phyloP scores from a whole-genome alignment of 176 grass and related monocot species.

The Tillandsia leiboldiana region DNA sequence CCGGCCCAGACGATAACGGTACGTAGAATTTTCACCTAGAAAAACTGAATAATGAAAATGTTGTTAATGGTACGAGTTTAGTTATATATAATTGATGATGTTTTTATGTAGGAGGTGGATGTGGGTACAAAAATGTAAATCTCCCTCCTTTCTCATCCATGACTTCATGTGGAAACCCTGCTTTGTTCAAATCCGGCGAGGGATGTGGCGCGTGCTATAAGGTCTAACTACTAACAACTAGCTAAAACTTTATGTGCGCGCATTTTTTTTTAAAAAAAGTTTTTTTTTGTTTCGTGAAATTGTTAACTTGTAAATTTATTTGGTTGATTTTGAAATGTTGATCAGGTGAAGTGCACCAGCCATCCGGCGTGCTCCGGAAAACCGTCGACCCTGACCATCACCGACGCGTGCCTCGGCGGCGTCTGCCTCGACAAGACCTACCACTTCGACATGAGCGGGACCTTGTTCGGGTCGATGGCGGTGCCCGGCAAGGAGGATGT shows the following conservation, averaged over 20 bases:
- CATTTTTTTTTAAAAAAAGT: no score
- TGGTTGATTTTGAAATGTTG: no score
- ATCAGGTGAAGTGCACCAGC: constrained; percentile 33
- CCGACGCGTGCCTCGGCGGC: constrained; percentile 27
- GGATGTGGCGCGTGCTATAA: constrained; percentile 55
- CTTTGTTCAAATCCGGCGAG: constrained; percentile 36
- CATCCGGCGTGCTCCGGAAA: constrained; percentile 44
- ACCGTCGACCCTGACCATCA: constrained; percentile 44
- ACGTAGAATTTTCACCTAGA: neutral
- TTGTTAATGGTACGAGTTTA: neutral
- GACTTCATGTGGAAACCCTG: constrained; percentile 47
- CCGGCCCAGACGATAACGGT: constrained; percentile 44
- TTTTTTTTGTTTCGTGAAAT: no score
- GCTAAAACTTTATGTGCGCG: neutral
- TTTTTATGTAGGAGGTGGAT: constrained; percentile 39
- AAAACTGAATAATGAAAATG: neutral
- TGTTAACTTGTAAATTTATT: no score
- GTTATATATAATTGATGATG: neutral
- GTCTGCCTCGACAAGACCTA: constrained; percentile 1
- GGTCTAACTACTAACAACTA: constrained; percentile 1
- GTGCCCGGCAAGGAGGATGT: constrained; percentile 28
- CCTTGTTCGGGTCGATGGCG: constrained; percentile 48
- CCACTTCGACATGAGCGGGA: constrained; percentile 71
- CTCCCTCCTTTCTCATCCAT: constrained; percentile 42
- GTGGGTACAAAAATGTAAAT: constrained; percentile 47